phyloP scores from a whole-genome alignment of 78 protist genomes.

The Dictyostelium discoideum region DNA sequence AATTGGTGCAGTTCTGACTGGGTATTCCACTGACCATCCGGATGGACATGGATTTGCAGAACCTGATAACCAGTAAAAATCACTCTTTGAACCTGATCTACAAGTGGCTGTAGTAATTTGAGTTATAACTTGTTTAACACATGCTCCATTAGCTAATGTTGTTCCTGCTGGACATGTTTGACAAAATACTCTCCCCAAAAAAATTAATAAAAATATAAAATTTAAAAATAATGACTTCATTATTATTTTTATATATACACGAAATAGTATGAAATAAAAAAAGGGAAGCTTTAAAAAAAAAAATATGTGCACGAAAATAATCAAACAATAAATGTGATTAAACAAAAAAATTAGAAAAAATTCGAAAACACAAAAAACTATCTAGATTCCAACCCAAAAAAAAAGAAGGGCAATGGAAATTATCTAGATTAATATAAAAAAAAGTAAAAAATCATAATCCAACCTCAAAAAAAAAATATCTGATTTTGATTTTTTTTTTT shows the following conservation, averaged over 20 bases:
- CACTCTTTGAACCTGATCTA: not conserved
- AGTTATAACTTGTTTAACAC: not conserved
- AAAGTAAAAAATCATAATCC: too few species aligned
- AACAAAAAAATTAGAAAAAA: too few species aligned
- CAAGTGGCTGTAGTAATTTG: not conserved
- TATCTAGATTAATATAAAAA: too few species aligned
- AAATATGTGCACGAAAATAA: too few species aligned
- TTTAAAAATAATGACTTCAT: not conserved
- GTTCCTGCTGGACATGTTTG: not conserved
- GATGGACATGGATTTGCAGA: not conserved
- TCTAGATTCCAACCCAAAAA: too few species aligned
- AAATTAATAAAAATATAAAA: not conserved
- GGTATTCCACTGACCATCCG: not conserved
- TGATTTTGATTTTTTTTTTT: too few species aligned
- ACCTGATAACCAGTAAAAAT: not conserved
- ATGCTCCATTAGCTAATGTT: not conserved
- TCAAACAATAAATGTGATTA: too few species aligned
- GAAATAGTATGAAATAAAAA: not conserved
- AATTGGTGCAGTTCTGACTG: not conserved
- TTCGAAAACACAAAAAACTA: too few species aligned
- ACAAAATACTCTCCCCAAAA: not conserved
- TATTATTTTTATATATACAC: not conserved
- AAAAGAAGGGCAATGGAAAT: too few species aligned
- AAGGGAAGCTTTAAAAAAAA: too few species aligned
- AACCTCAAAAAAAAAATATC: too few species aligned